phyloP scores from a whole-genome alignment of 176 grass and related monocot genomes.

The Hsuehochloa calcarea region DNA sequence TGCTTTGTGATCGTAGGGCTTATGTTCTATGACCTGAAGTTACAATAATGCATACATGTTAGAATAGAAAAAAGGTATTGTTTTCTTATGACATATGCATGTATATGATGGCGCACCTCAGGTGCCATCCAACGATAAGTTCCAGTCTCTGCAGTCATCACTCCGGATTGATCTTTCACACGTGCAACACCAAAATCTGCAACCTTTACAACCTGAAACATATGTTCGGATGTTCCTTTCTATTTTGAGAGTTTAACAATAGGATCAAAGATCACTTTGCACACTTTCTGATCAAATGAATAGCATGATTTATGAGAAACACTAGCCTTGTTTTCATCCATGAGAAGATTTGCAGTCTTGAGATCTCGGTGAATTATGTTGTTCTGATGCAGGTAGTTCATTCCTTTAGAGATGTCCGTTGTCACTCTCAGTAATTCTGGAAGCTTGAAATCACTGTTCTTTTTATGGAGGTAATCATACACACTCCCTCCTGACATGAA shows the following conservation, averaged over 20 bases:
- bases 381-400: slow-evolving; percentile 85
- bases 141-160: slow-evolving; percentile 97
- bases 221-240: not conserved
- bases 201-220: slow-evolving; percentile 75
- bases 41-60: not conserved
- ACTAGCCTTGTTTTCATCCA: slow-evolving; percentile 82
- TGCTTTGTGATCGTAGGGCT: slow-evolving; percentile 86
- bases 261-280: not conserved
- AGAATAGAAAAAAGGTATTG: not conserved
- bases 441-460: slow-evolving; percentile 59
- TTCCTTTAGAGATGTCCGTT: slow-evolving; percentile 74
- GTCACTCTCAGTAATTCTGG: slow-evolving; percentile 61
- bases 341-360: slow-evolving; percentile 87
- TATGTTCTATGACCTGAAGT: slow-evolving; percentile 87
- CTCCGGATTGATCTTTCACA: slow-evolving; percentile 75
- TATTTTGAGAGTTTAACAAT: not conserved
- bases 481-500: slow-evolving; percentile 80
- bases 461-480: slow-evolving; percentile 75
- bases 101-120: slow-evolving; percentile 38
- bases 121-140: slow-evolving; percentile 99
- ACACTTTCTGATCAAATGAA: not conserved
- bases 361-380: slow-evolving; percentile 87
- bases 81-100: not conserved
- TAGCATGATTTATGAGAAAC: not conserved
- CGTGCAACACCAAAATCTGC: slow-evolving; percentile 95